Conservation (phyloP, 2,329 filamentous ascomycete species). For the Mycosphaerella arachidis region DNA sequence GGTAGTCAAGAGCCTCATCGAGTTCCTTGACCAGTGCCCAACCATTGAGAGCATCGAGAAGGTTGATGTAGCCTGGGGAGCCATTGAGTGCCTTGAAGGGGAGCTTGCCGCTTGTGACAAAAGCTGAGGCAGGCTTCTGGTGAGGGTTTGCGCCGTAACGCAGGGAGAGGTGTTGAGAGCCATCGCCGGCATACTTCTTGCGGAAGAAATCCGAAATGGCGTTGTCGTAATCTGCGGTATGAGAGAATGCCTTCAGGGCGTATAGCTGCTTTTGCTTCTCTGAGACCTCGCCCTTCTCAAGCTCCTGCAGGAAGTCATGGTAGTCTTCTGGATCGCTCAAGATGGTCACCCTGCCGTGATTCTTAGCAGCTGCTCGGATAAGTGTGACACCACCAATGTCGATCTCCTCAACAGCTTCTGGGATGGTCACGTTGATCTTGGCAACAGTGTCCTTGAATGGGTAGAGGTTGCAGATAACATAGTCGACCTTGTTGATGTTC, state of each 20-base stretch:
- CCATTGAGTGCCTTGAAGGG: constrained; percentile 95
- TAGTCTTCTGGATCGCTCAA: constrained; percentile 93
- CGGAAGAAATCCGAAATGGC: constrained; percentile 97
- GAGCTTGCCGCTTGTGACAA: constrained; percentile 64
- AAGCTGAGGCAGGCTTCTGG: constrained; percentile 93
- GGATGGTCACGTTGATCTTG: constrained; percentile 93
- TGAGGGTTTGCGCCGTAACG: constrained; percentile 97
- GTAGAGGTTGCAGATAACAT: constrained; percentile 95
- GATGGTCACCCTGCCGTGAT: constrained; percentile 92
- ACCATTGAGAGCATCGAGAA: constrained; percentile 91
- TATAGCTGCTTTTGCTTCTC: constrained; percentile 82
- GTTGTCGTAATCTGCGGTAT: constrained; percentile 93
- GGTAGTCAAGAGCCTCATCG: constrained; percentile 77
- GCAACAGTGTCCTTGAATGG: constrained; percentile 98
- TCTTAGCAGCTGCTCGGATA: constrained; percentile 94
- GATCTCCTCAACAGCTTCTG: constrained; percentile 96
- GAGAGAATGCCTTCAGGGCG: constrained; percentile 95
- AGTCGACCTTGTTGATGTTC: constrained; percentile 93
- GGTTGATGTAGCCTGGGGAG: constrained; percentile 92
- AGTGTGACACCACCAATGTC: constrained; percentile 97
- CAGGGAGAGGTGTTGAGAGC: constrained; percentile 75
- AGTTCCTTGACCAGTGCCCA: constrained; percentile 97
- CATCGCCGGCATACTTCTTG: constrained; percentile 86
- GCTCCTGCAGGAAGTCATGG: constrained; percentile 84
- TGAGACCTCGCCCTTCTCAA: constrained; percentile 79